Conservation (phyloP, 805 yeast genomes). For the Cyberlindnera euphorbiiphila region DNA sequence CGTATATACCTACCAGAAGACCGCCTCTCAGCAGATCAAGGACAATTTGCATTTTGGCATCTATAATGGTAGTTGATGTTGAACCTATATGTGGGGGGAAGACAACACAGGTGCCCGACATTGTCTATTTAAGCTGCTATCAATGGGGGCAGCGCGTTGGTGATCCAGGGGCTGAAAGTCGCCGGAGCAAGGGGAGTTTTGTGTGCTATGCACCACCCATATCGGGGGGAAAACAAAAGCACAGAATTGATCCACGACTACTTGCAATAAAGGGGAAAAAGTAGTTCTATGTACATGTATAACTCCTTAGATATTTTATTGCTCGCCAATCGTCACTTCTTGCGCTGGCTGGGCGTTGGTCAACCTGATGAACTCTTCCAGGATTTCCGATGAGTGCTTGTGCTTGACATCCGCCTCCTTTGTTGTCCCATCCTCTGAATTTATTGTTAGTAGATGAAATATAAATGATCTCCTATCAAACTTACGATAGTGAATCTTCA, state of each 20-base stretch:
- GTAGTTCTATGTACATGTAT: slow-evolving; percentile 12
- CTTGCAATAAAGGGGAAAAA: no score
- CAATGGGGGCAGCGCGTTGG: no score
- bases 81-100: not conserved
- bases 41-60: not conserved
- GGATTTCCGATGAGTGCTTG: slow-evolving; percentile 47
- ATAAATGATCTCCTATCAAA: no score
- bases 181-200: slow-evolving; percentile 3
- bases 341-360: slow-evolving; percentile 53
- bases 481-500: slow-evolving; percentile 37
- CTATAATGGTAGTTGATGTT: not conserved
- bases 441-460: not conserved
- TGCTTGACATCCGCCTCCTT: slow-evolving; percentile 50
- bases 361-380: slow-evolving; percentile 47
- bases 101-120: no score
- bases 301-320: no score
- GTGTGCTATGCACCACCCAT: no score
- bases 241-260: no score
- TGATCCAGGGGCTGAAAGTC: not conserved
- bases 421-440: slow-evolving; percentile 31
- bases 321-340: slow-evolving; percentile 19
- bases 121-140: slow-evolving; percentile 1
- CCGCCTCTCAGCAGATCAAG: slow-evolving; percentile 1
- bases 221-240: no score
- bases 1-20: slow-evolving; percentile 1